Evolutionary conservation across 2,329 filamentous ascomycete species (phyloP).

Genomic region (Stylonectria norvegica): DNA sequence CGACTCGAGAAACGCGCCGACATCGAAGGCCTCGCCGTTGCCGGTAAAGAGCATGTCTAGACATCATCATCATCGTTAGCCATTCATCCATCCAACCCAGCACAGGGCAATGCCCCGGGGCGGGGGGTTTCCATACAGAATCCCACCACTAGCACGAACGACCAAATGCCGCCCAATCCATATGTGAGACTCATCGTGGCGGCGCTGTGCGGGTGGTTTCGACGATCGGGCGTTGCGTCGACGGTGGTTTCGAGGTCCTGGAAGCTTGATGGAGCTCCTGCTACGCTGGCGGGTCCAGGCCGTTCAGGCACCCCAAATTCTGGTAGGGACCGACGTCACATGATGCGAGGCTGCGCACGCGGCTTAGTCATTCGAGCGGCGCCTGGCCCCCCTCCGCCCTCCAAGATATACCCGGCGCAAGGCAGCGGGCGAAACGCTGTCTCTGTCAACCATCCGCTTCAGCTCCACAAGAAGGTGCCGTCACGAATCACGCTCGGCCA

Average conservation of each 20-base stretch:
- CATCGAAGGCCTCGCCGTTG: conserved; percentile 93
- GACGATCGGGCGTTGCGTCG: conserved; percentile 19
- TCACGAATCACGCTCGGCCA: too few relatives aligned
- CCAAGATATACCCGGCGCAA: background rate
- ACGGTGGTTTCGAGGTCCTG: conserved; percentile 11
- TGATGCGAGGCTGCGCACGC: conserved; percentile 31
- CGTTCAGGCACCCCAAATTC: conserved; percentile 25
- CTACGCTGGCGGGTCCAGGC: conserved; percentile 24
- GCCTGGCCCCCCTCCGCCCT: conserved; percentile 2
- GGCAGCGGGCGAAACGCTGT: too few relatives aligned
- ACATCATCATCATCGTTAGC: conserved; percentile 18
- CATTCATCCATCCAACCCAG: conserved; percentile 6
- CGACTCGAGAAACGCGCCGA: conserved; percentile 90
- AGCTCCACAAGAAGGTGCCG: too few relatives aligned
- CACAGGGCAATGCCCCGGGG: conserved; percentile 6
- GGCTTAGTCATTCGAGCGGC: conserved; percentile 26
- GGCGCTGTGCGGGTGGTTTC: conserved; percentile 23
- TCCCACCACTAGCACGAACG: conserved; percentile 70
- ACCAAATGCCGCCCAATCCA: conserved; percentile 63
- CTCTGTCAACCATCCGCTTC: too few relatives aligned
- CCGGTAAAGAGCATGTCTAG: conserved; percentile 98
- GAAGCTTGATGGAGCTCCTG: conserved; percentile 23
- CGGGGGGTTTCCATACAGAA: conserved; percentile 60
- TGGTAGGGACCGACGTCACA: conserved; percentile 32
- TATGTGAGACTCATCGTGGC: conserved; percentile 68